Evolutionary conservation across 2,329 filamentous ascomycete species (phyloP).

Genomic region (Fusarium dlaminii): DNA sequence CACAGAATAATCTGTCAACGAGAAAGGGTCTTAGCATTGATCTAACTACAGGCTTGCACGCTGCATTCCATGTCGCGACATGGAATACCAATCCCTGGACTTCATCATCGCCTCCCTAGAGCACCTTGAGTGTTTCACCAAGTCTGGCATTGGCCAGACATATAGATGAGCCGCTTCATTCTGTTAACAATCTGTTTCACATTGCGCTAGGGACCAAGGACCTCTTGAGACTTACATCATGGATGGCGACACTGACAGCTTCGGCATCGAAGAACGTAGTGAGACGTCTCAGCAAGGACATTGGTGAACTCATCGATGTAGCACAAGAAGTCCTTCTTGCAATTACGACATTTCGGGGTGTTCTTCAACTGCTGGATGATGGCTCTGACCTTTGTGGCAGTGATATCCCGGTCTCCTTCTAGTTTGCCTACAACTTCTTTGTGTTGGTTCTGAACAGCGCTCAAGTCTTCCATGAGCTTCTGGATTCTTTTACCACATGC

Average conservation of each 20-base stretch:
- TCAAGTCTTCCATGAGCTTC: rapidly evolving
- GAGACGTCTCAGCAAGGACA: rapidly evolving
- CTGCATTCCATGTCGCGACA: rapidly evolving
- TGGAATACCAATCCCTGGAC: not conserved
- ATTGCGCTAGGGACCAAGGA: rapidly evolving
- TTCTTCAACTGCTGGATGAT: not conserved
- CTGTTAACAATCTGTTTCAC: rapidly evolving
- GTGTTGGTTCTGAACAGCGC: not conserved
- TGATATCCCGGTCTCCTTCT: rapidly evolving
- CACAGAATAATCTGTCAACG: rapidly evolving
- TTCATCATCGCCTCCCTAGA: rapidly evolving
- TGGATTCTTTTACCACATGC: not conserved
- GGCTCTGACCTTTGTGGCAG: rapidly evolving
- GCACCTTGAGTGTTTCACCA: rapidly evolving
- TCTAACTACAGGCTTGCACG: too few relatives aligned
- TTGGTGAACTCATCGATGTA: not conserved
- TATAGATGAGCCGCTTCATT: rapidly evolving
- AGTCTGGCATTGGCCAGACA: rapidly evolving
- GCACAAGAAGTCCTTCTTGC: rapidly evolving
- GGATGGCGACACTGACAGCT: not conserved
- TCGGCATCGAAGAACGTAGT: not conserved
- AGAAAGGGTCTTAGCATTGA: rapidly evolving
- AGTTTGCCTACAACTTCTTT: rapidly evolving
- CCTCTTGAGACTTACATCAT: rapidly evolving
- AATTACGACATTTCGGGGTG: not conserved